Base-by-base conservation (phyloP, 2,329 filamentous ascomycete species). In the Fusarium keratoplasticum region DNA sequence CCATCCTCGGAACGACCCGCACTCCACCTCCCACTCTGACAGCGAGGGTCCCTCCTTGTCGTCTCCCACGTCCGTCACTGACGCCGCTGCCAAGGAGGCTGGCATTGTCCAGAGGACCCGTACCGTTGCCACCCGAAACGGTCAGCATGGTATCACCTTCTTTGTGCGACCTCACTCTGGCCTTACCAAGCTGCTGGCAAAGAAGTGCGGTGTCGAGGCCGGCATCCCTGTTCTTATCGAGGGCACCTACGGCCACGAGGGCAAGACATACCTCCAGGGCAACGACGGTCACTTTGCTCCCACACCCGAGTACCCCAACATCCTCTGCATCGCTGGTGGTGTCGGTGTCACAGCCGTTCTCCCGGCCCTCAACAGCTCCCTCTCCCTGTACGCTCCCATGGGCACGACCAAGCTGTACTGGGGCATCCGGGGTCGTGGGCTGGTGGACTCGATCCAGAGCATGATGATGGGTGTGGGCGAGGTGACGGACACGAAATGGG, bases 341-440 rank as follows among this genome's bases (percentile, higher is more conserved):
- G 80, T 81, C 7, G 80, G 80, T 18, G 67, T 81, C 40, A 80
- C 80, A 2, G 80, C 74, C 6, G 73, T 81, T 0, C 54, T 82
- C 1, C 79, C 80, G 4, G 69, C 75, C 5, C 70, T 81, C 3
- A 70, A 74, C 44, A 61, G 60, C 33, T 76, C 76, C 2, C 59
- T 76, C 7, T 77, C 67, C 6, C 62, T 76, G 14, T 76, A 70
- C 7, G 64, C 66, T 14, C 66, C 74, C 6, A 29, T 76, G 9
- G 80, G 80, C 1, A 72, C 68, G 0, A 78, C 76, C 18, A 82
- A 79, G 66, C 55, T 81, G 0, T 81, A 73, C 65, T 82, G 80
- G 80, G 79, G 79, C 1, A 69, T 76, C 5, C 78, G 77, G 14
- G 75, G 66, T 2, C 69, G 61, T 33, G 74, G 73, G 2, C 64